Percentiles rank a stretch among this genome's conserved stretches.
Conservation (phyloP, 805 yeast genomes). For the Yamadazyma laniorum region DNA sequence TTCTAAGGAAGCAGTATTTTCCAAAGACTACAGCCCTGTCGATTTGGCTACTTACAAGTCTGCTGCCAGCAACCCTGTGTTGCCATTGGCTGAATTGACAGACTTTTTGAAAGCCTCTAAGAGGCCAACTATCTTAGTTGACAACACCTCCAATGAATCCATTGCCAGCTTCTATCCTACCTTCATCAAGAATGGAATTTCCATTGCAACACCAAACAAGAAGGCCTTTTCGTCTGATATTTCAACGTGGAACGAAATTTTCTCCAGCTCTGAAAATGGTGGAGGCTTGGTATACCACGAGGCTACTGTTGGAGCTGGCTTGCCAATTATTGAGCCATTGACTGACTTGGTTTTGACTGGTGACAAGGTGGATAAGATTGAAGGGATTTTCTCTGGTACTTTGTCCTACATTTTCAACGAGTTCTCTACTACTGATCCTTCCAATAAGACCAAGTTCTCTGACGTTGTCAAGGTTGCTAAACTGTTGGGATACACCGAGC, state of each 20-base stretch:
- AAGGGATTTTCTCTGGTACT: slow-evolving; percentile 96
- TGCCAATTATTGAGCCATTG: slow-evolving; percentile 87
- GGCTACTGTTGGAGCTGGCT: slow-evolving; percentile 98
- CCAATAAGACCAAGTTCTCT: slow-evolving; percentile 68
- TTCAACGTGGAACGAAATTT: slow-evolving; percentile 73
- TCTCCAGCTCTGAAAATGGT: slow-evolving; percentile 48
- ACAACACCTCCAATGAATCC: slow-evolving; percentile 84
- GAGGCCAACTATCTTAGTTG: slow-evolving; percentile 79
- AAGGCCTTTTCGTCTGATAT: slow-evolving; percentile 88
- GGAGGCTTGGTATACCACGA: slow-evolving; percentile 90
- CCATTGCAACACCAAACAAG: slow-evolving; percentile 97
- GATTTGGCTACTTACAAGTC: slow-evolving; percentile 59
- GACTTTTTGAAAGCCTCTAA: slow-evolving; percentile 64
- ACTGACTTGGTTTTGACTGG: slow-evolving; percentile 90
- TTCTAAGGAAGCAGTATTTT: slow-evolving; percentile 64
- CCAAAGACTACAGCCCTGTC: slow-evolving; percentile 69
- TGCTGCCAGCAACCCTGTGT: slow-evolving; percentile 45
- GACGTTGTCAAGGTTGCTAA: slow-evolving; percentile 89
- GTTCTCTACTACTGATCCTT: slow-evolving; percentile 67
- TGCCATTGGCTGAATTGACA: slow-evolving; percentile 57
- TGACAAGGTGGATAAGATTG: slow-evolving; percentile 85
- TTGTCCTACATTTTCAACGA: slow-evolving; percentile 93
- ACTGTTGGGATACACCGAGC: slow-evolving; percentile 93
- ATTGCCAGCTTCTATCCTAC: slow-evolving; percentile 77
- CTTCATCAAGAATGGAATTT: slow-evolving; percentile 73